These are phyloP conservation scores for Rhizophlyctis rosea DNA, from an alignment of 192 early-diverging fungal species.

Conservation along the genomic window DNA sequence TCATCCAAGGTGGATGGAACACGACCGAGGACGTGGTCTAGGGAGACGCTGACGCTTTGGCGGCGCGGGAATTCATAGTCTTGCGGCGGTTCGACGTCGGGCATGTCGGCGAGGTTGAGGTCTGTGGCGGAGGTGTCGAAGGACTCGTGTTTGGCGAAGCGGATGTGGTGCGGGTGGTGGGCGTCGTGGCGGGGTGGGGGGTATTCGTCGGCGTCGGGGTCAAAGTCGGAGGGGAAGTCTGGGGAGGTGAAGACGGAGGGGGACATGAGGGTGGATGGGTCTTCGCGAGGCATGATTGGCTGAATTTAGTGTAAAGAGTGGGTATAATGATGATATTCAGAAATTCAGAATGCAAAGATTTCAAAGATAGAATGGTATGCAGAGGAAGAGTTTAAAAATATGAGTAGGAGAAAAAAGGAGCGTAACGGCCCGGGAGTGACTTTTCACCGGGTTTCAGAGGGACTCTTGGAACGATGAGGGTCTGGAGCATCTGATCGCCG, in stretches of 20 bases:
- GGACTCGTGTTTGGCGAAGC: background rate
- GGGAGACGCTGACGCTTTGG: background rate
- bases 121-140: background rate
- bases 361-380: too few species aligned
- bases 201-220: conserved; percentile 3
- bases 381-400: too few species aligned
- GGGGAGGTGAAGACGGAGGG: conserved; percentile 16
- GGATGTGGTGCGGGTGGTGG: background rate
- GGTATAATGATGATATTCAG: too few species aligned
- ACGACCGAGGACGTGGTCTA: background rate
- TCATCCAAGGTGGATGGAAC: background rate
- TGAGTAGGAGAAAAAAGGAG: too few species aligned
- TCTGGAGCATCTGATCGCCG: too few species aligned
- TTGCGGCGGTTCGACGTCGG: background rate
- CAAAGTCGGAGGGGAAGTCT: conserved; percentile 23
- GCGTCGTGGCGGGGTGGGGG: background rate
- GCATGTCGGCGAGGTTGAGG: background rate
- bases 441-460: too few species aligned
- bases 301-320: too few species aligned
- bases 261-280: too few species aligned
- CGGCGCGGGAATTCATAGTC: background rate
- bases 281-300: too few species aligned
- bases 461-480: too few species aligned
- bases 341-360: too few species aligned
- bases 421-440: too few species aligned